Evolutionary conservation across 805 yeast species (phyloP), one percentile per base, ranked within the genome.

Genomic region (Suhomyces faveliae): DNA sequence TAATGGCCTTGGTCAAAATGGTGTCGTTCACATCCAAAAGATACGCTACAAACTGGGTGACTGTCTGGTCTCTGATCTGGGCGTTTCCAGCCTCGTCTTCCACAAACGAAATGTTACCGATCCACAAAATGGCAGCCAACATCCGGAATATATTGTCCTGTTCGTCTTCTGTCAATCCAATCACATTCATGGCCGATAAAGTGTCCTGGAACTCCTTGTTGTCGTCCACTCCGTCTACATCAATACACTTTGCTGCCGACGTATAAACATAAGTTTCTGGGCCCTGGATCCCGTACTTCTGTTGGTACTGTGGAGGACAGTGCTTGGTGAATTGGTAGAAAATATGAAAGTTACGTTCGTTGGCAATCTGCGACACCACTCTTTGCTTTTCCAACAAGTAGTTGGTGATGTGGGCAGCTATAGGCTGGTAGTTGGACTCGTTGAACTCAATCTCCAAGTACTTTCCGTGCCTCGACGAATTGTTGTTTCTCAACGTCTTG

Each of bases 331-430:
- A 87, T 71, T 94, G 99, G 64, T 94, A 94, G 64, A 94, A 94
- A 48, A 94, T 94, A 66, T 94, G 99, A 74, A 94, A 94, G 64
- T 94, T 94, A 66, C 99, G 81, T 73, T 94, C 99, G 57, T 87
- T 84, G 53, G 81, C 76, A 55, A 90, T 88, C 67, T 94, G 99
- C 27, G 92, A 84, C n/a, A 94, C 99, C 25, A 94, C 97, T 67
- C 99, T 80, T 68, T 89, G 96, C 64, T 94, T 94, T 63, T 94
- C 99, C 54, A 94, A 74, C 53, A 94, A 70, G 64, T 94, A 94
- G 67, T 94, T 94, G 47, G 98, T 94, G 64, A 94, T 94, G 64
- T 90, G 92, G 41, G 97, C 99, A 38, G 96, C 89, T 37, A 89
- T 85, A 3, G 99, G 99, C 64, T 88, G 96, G 60, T 83, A 87